phyloP scores from a whole-genome alignment of 805 yeast species.

The Saccharomycopsis sp. region DNA sequence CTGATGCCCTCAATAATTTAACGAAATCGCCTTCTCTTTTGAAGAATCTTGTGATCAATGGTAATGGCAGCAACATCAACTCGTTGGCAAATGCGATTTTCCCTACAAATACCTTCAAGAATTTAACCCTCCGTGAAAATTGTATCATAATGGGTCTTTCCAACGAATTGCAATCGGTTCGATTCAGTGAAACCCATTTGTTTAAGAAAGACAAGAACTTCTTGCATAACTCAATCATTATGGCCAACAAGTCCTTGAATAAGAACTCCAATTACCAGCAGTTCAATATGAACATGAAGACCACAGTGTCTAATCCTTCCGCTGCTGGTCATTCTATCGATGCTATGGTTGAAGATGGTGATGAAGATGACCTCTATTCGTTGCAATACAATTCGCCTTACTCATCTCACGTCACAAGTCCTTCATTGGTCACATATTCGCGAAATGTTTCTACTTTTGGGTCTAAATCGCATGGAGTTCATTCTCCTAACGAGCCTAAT shows the following conservation, averaged over 20 bases:
- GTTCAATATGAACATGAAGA: slow-evolving; percentile 17
- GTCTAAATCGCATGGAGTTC: slow-evolving; percentile 22
- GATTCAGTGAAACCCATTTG: slow-evolving; percentile 20
- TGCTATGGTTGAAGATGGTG: background rate
- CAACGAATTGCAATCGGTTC: slow-evolving; percentile 27
- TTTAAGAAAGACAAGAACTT: slow-evolving; percentile 34
- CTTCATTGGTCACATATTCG: slow-evolving; percentile 15
- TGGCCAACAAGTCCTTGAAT: slow-evolving; percentile 40
- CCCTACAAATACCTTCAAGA: slow-evolving; percentile 25
- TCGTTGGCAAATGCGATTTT: slow-evolving; percentile 23
- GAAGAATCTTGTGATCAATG: slow-evolving; percentile 30
- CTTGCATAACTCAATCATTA: slow-evolving; percentile 47
- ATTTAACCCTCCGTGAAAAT: slow-evolving; percentile 20
- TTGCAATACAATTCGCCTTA: slow-evolving; percentile 19
- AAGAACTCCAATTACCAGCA: slow-evolving; percentile 22
- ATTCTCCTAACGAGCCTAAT: slow-evolving; percentile 21
- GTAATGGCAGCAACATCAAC: slow-evolving; percentile 23
- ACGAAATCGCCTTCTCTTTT: slow-evolving; percentile 24
- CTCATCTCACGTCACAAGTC: slow-evolving; percentile 19
- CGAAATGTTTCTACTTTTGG: slow-evolving; percentile 18
- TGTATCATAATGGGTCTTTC: slow-evolving; percentile 21
- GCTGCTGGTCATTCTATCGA: slow-evolving; percentile 3
- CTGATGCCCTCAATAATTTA: slow-evolving; percentile 16
- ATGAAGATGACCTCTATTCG: slow-evolving; percentile 15
- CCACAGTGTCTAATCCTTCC: slow-evolving; percentile 11